Conservation (phyloP, 2,329 filamentous ascomycete species). For the Tolypocladium inflatum region DNA sequence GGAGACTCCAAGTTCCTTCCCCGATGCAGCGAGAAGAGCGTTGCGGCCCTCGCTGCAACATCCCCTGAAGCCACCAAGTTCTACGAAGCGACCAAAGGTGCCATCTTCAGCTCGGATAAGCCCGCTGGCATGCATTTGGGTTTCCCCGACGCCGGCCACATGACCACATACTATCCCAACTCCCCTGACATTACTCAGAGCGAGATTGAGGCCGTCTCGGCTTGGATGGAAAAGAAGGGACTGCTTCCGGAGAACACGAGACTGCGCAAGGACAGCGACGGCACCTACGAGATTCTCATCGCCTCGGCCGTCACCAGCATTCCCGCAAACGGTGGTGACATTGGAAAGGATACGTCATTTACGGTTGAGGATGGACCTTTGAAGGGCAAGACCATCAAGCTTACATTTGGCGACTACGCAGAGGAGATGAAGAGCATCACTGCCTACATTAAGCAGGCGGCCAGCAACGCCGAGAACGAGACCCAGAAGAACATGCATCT, state of each 20-base stretch:
- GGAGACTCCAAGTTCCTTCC: constrained; percentile 80
- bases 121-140: constrained; percentile 64
- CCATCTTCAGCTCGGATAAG: constrained; percentile 60
- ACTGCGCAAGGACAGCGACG: constrained; percentile 54
- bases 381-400: constrained; percentile 57
- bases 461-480: constrained; percentile 61
- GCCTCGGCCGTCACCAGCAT: constrained; percentile 55
- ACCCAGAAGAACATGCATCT: constrained; percentile 64
- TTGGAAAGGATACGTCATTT: constrained; percentile 56
- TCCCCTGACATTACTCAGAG: constrained; percentile 64
- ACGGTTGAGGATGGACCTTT: constrained; percentile 48
- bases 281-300: constrained; percentile 63
- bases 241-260: constrained; percentile 70
- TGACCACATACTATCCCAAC: constrained; percentile 76
- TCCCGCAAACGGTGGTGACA: constrained; percentile 56
- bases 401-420: constrained; percentile 67
- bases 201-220: constrained; percentile 65
- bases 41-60: constrained; percentile 54
- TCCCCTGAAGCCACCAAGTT: constrained; percentile 51
- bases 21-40: constrained; percentile 52
- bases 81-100: constrained; percentile 60
- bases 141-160: constrained; percentile 63
- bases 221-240: constrained; percentile 62
- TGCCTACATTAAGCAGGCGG: constrained; percentile 58
- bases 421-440: constrained; percentile 63